Evolutionary conservation across 1,139 yeast species (phyloP), one percentile per base, ranked within the genome.

Genomic region (Magnusiomyces paraingens): DNA sequence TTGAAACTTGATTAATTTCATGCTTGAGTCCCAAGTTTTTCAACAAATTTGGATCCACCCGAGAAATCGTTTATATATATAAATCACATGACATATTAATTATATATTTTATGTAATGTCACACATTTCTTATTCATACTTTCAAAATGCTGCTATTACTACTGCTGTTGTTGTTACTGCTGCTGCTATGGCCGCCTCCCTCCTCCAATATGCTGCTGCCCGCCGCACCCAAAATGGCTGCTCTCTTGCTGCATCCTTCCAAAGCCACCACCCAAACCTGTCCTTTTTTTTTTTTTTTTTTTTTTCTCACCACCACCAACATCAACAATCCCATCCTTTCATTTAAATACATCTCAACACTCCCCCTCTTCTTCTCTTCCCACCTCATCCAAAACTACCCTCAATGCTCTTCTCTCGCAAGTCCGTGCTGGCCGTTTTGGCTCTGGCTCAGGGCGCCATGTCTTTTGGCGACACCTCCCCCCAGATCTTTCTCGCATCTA

Each of bases 381-480:
- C 20, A 12, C 44, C 15, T 29, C 8, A 40, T 15, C 44, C 15
- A 22, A 6, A 39, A 10, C 10, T n/a, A 21, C 42, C n/a, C 47
- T 35, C 41, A 46, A 54, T 54, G 56, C 54, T 48, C 29, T 45
- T 52, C 26, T 51, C 54, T 26, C n/a, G 49, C 40, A 52, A 51
- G 20, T 14, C 40, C 38, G 50, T 54, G 12, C 39, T 52, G 12
- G 51, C 50, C 36, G 49, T 52, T 18, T 47, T 45, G 5, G 50
- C 50, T 35, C 14, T 50, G 18, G 49, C 51, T 29, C 51, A 42
- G 15, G 48, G 51, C 35, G 64, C 57, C 35, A 41, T 44, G 39
- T 64, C 63, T 15, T 61, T 62, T 55, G 63, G 59, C 54, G 62
- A 62, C 50, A 59, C 64, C 36, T 59, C 64, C 20, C 57, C 57